Conservation (phyloP, 2,329 filamentous ascomycete genomes). For the Paecilomyces niveus region DNA sequence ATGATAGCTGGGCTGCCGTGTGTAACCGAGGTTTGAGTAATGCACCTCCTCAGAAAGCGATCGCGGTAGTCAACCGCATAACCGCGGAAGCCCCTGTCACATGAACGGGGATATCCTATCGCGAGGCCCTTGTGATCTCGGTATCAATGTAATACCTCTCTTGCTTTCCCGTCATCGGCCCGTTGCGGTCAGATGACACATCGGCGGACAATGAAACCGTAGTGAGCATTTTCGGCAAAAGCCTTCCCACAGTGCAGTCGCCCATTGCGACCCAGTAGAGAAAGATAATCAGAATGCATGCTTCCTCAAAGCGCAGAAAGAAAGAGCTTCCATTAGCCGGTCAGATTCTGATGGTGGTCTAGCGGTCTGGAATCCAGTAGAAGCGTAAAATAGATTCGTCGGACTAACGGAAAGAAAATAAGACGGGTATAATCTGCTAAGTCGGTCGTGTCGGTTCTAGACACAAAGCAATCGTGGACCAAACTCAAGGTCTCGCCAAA, state of each 20-base stretch:
- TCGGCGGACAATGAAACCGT: background rate
- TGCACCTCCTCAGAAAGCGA: background rate
- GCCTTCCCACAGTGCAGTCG: background rate
- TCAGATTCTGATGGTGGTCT: background rate
- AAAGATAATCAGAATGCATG: background rate
- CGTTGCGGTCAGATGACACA: background rate
- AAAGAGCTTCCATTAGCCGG: background rate
- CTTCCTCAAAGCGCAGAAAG: background rate
- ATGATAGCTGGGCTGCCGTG: background rate
- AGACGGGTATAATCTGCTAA: background rate
- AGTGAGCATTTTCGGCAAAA: background rate
- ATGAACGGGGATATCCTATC: background rate
- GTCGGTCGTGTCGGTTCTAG: background rate
- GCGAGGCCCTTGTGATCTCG: background rate
- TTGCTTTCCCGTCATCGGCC: background rate
- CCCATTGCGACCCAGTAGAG: background rate
- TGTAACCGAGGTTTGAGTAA: background rate
- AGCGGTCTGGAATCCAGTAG: background rate
- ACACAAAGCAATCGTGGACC: background rate
- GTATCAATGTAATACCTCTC: background rate
- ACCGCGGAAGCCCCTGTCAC: background rate
- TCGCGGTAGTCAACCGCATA: background rate
- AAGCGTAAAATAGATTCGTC: background rate
- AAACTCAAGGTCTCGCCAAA: conserved; percentile 9
- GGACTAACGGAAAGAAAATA: background rate